Evolutionary conservation across 2,329 filamentous ascomycete species (phyloP).

Genomic region (Sphaerulina musiva): DNA sequence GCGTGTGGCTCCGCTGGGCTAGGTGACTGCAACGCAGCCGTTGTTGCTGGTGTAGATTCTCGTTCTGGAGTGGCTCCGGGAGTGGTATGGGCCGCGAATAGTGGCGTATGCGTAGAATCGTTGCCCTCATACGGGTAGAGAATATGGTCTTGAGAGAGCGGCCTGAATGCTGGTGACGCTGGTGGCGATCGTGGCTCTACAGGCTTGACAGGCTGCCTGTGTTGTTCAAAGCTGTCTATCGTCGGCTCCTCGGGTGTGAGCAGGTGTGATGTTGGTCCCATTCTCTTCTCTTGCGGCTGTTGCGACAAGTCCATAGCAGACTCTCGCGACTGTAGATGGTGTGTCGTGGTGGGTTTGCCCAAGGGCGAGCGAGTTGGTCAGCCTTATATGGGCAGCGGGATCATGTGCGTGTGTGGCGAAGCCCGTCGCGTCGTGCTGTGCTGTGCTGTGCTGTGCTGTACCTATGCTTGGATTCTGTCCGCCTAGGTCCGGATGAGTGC

Average conservation of each 20-base stretch:
- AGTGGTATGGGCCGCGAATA: conserved; percentile 11
- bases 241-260: conserved; percentile 22
- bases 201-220: conserved; percentile 5
- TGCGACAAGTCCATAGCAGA: conserved; percentile 17
- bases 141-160: conserved; percentile 17
- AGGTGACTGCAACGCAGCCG: not conserved
- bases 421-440: conserved; percentile 11
- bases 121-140: conserved; percentile 19
- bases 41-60: not conserved
- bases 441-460: conserved; percentile 7
- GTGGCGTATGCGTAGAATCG: conserved; percentile 3
- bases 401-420: conserved; percentile 15
- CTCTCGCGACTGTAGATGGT: conserved; percentile 1
- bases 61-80: conserved; percentile 6
- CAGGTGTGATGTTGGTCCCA: conserved; percentile 14
- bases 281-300: conserved; percentile 12
- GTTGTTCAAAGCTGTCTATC: conserved; percentile 18
- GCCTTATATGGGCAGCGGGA: conserved; percentile 14
- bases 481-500: conserved; percentile 16
- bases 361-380: conserved; percentile 6
- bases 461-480: conserved; percentile 17
- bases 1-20: not conserved
- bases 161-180: conserved; percentile 20
- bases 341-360: not conserved
- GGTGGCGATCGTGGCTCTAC: conserved; percentile 19